Evolutionary conservation across 2,329 filamentous ascomycete species (phyloP).

Genomic region (Colletotrichum gigasporum): DNA sequence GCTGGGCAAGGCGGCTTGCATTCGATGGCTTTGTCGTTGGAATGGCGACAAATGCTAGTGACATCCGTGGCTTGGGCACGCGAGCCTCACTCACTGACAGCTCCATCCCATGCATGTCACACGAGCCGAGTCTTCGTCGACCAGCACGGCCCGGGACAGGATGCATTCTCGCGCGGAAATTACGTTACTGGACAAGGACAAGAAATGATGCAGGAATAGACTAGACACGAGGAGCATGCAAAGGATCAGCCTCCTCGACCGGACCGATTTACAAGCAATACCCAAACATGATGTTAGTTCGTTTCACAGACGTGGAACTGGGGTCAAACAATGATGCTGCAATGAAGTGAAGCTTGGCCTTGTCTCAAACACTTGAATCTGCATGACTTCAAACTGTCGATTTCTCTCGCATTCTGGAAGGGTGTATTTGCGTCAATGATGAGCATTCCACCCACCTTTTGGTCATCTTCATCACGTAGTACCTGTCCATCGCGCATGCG

Average conservation of each 20-base stretch:
- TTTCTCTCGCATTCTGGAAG: not conserved
- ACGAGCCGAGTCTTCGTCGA: not conserved
- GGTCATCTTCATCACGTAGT: too few species aligned
- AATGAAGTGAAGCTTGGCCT: too few species aligned
- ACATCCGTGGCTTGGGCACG: slow-evolving; percentile 23
- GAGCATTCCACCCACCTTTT: too few species aligned
- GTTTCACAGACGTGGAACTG: not conserved
- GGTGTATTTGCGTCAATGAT: not conserved
- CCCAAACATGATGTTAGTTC: not conserved
- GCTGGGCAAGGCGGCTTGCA: not conserved
- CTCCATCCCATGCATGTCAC: not conserved
- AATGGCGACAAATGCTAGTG: slow-evolving; percentile 16
- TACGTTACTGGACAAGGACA: not conserved
- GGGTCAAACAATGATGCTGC: too few species aligned
- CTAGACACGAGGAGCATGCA: not conserved
- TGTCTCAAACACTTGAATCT: not conserved
- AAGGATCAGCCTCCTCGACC: not conserved
- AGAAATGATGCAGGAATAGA: not conserved
- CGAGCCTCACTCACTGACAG: not conserved
- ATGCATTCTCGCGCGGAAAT: not conserved
- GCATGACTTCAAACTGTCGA: not conserved
- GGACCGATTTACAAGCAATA: not conserved
- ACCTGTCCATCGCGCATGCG: too few species aligned
- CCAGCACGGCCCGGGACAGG: not conserved
- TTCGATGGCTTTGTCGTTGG: slow-evolving; percentile 11